Conservation (phyloP, 148 eudicot genomes). For the Linanthus parryae region DNA sequence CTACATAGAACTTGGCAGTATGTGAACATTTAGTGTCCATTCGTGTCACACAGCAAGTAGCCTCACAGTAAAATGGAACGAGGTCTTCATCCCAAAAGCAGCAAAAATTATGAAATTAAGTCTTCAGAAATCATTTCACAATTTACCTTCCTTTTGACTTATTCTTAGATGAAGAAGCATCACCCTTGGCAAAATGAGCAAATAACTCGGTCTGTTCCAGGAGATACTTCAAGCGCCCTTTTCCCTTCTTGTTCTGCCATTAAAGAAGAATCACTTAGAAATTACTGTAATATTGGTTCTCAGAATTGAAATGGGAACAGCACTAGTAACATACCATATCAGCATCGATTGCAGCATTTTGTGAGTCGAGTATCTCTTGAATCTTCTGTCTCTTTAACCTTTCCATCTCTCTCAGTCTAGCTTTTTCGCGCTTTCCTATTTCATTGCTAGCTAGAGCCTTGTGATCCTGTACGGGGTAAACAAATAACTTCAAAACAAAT, state of each 20-base stretch:
- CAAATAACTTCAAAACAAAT: too few species aligned
- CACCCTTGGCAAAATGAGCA: conserved; percentile 97
- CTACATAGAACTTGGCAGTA: too few species aligned
- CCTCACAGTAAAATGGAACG: too few species aligned
- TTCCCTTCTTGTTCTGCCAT: conserved; percentile 83
- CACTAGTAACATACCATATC: conserved; percentile 61
- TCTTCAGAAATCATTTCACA: too few species aligned
- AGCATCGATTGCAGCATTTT: conserved; percentile 91
- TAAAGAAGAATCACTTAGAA: not conserved
- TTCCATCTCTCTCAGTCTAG: conserved; percentile 80
- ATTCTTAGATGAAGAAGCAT: conserved; percentile 52
- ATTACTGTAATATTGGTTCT: too few species aligned
- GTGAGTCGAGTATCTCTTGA: conserved; percentile 74
- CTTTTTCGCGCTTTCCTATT: conserved; percentile 66
- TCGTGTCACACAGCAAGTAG: too few species aligned
- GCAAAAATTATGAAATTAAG: too few species aligned
- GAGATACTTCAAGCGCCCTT: conserved; percentile 92
- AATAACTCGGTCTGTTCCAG: conserved; percentile 93
- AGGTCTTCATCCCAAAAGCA: too few species aligned
- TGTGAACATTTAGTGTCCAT: too few species aligned
- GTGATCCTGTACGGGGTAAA: too few species aligned
- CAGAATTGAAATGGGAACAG: too few species aligned
- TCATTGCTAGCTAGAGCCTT: conserved; percentile 31
- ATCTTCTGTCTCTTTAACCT: conserved; percentile 79
- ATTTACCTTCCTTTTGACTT: conserved; percentile 75